Conservation (phyloP, 1,284 basidiomycete genomes). For the Lentinula novae-zelandiae region DNA sequence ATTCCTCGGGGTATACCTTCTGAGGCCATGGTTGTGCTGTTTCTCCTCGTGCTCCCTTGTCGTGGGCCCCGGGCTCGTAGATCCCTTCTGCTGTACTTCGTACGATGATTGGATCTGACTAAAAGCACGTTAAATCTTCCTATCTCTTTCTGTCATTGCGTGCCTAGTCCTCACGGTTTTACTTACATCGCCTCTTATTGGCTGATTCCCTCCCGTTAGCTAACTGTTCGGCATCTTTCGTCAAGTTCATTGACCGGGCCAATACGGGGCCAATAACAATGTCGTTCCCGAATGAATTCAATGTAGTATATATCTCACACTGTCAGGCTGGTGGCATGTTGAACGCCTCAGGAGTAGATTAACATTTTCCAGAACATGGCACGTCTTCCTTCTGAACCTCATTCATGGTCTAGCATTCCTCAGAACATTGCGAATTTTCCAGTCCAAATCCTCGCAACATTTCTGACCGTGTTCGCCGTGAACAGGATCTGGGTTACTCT, state of each 20-base stretch:
- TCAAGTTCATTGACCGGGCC: too few relatives aligned
- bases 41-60: conserved; percentile 7
- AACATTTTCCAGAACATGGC: not conserved
- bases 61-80: conserved; percentile 9
- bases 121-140: not conserved
- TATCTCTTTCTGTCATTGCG: not conserved
- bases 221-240: too few relatives aligned
- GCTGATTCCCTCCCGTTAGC: not conserved
- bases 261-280: too few relatives aligned
- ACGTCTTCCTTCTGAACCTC: too few relatives aligned
- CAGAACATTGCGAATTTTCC: not conserved
- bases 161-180: not conserved
- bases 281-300: too few relatives aligned
- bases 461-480: conserved; percentile 3
- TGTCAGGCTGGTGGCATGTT: not conserved
- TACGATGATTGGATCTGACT: not conserved
- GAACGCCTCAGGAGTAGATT: too few relatives aligned
- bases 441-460: not conserved
- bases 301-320: too few relatives aligned
- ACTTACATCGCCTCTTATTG: not conserved
- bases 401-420: too few relatives aligned
- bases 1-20: not conserved
- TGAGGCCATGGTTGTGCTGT: not conserved
- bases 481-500: conserved; percentile 5
- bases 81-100: not conserved